Conservation (phyloP, 768 basidiomycete genomes). For the Paxillus involutus region DNA sequence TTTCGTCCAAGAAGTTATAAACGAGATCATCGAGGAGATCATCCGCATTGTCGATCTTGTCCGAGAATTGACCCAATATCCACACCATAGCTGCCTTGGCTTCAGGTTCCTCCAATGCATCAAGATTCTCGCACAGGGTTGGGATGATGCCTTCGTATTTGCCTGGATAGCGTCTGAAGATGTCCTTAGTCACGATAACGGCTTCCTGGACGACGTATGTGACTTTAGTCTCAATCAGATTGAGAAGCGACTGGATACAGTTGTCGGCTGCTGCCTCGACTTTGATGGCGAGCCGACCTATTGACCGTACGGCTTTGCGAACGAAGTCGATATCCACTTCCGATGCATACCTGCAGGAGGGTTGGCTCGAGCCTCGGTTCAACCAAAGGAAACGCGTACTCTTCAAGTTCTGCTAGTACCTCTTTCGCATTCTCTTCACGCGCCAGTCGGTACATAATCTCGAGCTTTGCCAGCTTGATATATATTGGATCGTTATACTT, state of each 20-base stretch:
- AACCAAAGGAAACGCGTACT: conserved; percentile 49
- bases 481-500: conserved; percentile 99
- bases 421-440: conserved; percentile 92
- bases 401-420: conserved; percentile 92
- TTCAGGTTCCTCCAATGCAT: conserved; percentile 92
- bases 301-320: conserved; percentile 94
- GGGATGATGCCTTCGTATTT: conserved; percentile 97
- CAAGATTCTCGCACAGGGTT: conserved; percentile 88
- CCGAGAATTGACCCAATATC: conserved; percentile 96
- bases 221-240: conserved; percentile 90
- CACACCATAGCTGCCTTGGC: conserved; percentile 97
- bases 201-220: conserved; percentile 97
- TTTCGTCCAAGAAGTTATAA: conserved; percentile 88
- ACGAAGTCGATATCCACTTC: conserved; percentile 99
- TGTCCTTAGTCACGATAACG: conserved; percentile 95
- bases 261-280: conserved; percentile 85
- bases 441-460: conserved; percentile 98
- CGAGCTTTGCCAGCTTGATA: conserved; percentile 95
- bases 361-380: background rate
- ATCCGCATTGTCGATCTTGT: conserved; percentile 93
- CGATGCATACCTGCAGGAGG: conserved; percentile 76
- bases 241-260: conserved; percentile 85
- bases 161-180: conserved; percentile 96
- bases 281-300: conserved; percentile 98
- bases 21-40: conserved; percentile 91